A percentile compares a stretch with the other conserved stretches of the same genome.
phyloP scores from a whole-genome alignment of 2,329 filamentous ascomycete species.

The Arthroderma uncinatum region DNA sequence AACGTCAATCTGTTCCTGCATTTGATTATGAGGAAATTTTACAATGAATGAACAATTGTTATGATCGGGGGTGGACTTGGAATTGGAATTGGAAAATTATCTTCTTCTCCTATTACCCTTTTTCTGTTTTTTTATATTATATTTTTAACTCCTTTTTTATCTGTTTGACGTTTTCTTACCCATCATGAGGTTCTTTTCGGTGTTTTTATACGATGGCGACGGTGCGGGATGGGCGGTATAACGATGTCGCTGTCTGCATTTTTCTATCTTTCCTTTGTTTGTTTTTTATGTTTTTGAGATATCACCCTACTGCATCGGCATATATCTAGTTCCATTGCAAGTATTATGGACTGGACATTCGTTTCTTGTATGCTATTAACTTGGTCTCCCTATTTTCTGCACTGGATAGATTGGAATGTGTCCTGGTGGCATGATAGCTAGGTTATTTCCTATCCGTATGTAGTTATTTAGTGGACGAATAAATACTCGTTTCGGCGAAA shows the following conservation, averaged over 20 bases:
- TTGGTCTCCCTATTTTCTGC: not conserved
- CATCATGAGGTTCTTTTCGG: conserved; percentile 2
- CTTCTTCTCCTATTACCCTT: not conserved
- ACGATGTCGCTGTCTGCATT: conserved; percentile 8
- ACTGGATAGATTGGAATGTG: not conserved
- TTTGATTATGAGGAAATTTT: conserved; percentile 98
- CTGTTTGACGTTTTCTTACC: not conserved
- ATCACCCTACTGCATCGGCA: not conserved
- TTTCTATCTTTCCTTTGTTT: conserved; percentile 14
- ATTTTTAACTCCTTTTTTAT: not conserved
- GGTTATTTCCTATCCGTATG: not conserved
- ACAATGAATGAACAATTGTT: conserved; percentile 35
- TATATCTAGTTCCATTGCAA: not conserved
- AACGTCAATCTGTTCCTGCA: conserved; percentile 97
- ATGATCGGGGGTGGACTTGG: not conserved
- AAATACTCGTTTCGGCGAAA: not conserved
- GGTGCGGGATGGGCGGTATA: not conserved
- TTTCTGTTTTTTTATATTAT: not conserved
- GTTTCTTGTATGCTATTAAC: not conserved
- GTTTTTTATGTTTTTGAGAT: not conserved
- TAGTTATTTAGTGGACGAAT: not conserved
- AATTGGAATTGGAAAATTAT: conserved; percentile 4
- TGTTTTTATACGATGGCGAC: not conserved
- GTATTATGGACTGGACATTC: not conserved
- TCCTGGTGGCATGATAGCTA: not conserved